Percentiles rank a stretch among this genome's conserved stretches.
These are phyloP conservation scores for Talaromyces sp. DNA, from an alignment of 2,329 filamentous ascomycete species.

Conservation along the genomic window DNA sequence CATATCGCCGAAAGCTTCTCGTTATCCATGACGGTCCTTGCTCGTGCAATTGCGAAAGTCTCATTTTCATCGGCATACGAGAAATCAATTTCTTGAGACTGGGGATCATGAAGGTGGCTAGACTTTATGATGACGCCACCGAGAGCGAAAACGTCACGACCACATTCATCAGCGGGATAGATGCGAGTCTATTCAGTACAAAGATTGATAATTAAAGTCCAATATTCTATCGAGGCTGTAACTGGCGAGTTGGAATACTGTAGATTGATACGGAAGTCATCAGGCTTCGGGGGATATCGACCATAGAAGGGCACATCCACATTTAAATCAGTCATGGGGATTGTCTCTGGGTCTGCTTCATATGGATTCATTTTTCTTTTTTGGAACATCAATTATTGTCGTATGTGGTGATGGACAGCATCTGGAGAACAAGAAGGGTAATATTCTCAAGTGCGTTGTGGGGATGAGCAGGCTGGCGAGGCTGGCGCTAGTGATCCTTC, in stretches of 20 bases:
- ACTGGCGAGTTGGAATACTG: conserved; percentile 56
- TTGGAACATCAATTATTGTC: too few relatives aligned
- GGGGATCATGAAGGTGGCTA: conserved; percentile 33
- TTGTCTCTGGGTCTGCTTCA: conserved; percentile 33
- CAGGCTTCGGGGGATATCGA: conserved; percentile 30
- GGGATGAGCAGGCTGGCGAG: too few relatives aligned
- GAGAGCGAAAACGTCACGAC: conserved; percentile 48
- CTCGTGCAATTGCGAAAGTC: conserved; percentile 36
- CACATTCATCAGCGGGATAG: conserved; percentile 38
- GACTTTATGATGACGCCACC: conserved; percentile 47
- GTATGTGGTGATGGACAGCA: too few relatives aligned
- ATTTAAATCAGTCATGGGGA: conserved; percentile 34
- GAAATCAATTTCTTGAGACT: conserved; percentile 34
- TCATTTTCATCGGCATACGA: conserved; percentile 49
- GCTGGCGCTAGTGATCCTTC: too few relatives aligned
- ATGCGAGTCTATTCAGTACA: conserved; percentile 34
- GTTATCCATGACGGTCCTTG: conserved; percentile 28
- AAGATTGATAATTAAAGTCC: conserved; percentile 47
- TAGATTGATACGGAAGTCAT: conserved; percentile 39
- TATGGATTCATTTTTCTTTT: conserved; percentile 10
- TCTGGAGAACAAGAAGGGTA: too few relatives aligned
- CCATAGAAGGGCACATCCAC: conserved; percentile 36
- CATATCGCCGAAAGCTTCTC: conserved; percentile 43
- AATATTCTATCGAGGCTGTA: conserved; percentile 64
- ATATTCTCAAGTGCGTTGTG: too few relatives aligned